Evolutionary conservation across 352 stramenopile species (phyloP), one percentile per base, ranked within the genome.

Genomic region (Aphanomyces astaci): DNA sequence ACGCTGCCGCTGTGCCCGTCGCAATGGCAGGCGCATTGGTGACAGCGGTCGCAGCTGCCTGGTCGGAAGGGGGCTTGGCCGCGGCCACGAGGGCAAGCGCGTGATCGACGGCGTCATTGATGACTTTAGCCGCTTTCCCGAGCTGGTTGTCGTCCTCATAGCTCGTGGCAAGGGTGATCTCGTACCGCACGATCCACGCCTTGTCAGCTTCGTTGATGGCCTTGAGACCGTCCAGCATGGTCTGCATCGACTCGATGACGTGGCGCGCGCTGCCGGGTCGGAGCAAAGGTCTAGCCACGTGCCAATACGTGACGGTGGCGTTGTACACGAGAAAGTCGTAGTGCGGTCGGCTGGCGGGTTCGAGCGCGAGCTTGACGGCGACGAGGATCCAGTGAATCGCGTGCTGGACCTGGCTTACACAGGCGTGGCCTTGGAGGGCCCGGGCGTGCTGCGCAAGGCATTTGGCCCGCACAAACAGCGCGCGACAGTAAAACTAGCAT

Each of bases 271-370:
- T 90, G 3, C 78, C 77, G 13, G 74, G 72, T 60, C 94, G 93
- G 78, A 97, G 92, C 28, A 95, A 75, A 62, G 87, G 80, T 3
- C 89, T 76, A 51, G 86, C 78, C 53, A 96, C 80, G 22, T 84
- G 82, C 89, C 89, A 97, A 59, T 92, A 94, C 30, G 81, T 79
- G 11, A 96, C 79, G 0, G 85, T 95, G 11, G 86, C 86, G 60
- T 97, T 97, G 84, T 96, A 96, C 57, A 96, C 78, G 17, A 97
- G 78, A 65, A 96, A 97, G 57, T 95, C 81, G 75, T 97, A 97
- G 11, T 73, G 70, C 11, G 82, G 80, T 0, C 86, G 80, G 5
- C 86, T 85, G 19, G 70, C 75, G 1, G 73, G 64, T 24, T 91
- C 77, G 1, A 75, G 79, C 19, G 87, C 87, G 25, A 96, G 80